Evolutionary conservation across 164 flowering plant genomes (phyloP), one percentile per base, ranked within the genome.

Genomic region (Akebia trifoliata): DNA sequence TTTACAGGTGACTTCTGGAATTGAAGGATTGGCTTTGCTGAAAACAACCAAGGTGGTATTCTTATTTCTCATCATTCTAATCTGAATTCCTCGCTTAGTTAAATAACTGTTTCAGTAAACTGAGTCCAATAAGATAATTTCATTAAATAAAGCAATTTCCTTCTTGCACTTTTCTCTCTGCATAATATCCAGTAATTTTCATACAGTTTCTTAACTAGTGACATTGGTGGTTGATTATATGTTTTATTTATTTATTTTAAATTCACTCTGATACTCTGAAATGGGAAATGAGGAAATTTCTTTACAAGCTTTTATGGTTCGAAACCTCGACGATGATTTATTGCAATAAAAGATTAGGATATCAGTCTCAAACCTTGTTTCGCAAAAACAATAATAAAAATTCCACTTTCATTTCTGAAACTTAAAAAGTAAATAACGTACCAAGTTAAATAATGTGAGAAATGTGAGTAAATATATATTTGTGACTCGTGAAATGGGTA

Each of bases 41-140:
- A 94, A 94, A 81, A 94, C 99, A 67, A 90, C 99, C 31, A 57
- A 85, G 76, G 99, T 90, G 55, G 43, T 4, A 6, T 15, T 43
- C 25, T 11, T 35, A 28, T 36, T 35, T 47, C 43, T 35, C 14
- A 25, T 50, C 31, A 25, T 50, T 28, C 56, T 48, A 6, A 21
- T 29, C 22, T 11, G 14, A 3, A 31, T 20, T 42, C 30, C 7
- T 24, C 24, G 8, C 7, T 2, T 37, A 26, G 14, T 2, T 12
- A 26, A 26, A 4, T 55, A 9, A 6, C 24, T 2, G 20, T 32
- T 32, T n/a, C n/a, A n/a, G n/a, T n/a, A n/a, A n/a, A n/a, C n/a
- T n/a, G n/a, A n/a, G n/a, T n/a, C n/a, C n/a, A 17, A 52, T 34
- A 52, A 20, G 42, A 11, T 12, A 34, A 0, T 50, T 49, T 10